A percentile compares a stretch with the other conserved stretches of the same genome.
Conservation (phyloP, 1,284 basidiomycete species). For the Rhodotorula sp. region DNA sequence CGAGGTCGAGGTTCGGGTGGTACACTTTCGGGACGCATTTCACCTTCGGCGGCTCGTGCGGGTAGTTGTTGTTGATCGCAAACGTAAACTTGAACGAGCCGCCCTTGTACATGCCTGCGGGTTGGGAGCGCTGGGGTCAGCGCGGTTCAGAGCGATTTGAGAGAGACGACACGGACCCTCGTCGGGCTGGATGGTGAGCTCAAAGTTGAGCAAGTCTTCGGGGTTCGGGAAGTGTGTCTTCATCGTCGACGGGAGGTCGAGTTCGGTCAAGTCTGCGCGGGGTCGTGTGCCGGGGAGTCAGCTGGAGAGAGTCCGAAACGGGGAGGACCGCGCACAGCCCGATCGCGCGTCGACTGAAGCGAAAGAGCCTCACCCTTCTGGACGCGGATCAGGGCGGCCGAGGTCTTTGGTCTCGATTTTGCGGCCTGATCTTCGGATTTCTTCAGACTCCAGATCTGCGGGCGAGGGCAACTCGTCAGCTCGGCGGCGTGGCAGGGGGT, state of each 20-base stretch:
- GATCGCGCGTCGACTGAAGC: background rate
- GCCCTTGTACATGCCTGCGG: constrained; percentile 92
- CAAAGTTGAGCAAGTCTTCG: constrained; percentile 91
- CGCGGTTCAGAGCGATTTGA: background rate
- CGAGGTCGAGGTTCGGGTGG: constrained; percentile 96
- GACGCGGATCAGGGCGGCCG: constrained; percentile 93
- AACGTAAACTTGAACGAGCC: constrained; percentile 92
- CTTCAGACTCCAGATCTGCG: constrained; percentile 95
- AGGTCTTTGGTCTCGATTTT: constrained; percentile 95
- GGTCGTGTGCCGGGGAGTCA: background rate
- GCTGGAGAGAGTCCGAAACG: too few species aligned
- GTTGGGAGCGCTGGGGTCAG: background rate
- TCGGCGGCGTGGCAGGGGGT: background rate
- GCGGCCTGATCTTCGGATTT: constrained; percentile 90
- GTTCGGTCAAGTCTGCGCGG: constrained; percentile 82
- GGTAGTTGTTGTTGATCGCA: constrained; percentile 95
- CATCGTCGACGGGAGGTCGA: constrained; percentile 95
- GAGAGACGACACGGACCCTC: constrained; percentile 64
- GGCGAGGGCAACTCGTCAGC: too few species aligned
- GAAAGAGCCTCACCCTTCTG: constrained; percentile 75
- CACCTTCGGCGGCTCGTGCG: constrained; percentile 98
- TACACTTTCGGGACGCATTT: constrained; percentile 96
- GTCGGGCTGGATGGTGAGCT: constrained; percentile 90
- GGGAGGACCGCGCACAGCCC: too few species aligned
- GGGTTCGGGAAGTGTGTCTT: constrained; percentile 89